Conservation (phyloP, 371 early-diverging fungal genomes). For the Blakeslea trispora region DNA sequence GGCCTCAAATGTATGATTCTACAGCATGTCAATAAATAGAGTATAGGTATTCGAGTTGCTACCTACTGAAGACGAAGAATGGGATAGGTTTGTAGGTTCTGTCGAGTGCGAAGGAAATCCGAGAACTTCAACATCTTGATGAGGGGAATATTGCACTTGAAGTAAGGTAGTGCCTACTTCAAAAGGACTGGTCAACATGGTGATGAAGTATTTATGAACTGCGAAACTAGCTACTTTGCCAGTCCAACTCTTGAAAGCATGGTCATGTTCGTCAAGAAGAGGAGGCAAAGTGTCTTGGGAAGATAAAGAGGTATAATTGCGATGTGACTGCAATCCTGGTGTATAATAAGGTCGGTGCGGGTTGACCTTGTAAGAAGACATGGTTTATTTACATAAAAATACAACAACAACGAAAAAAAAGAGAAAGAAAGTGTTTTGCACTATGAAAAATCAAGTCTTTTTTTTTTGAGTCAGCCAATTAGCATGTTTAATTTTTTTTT, state of each 20-base stretch:
- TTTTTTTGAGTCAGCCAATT: background rate
- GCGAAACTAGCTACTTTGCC: constrained; percentile 64
- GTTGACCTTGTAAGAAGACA: constrained; percentile 33
- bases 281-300: constrained; percentile 37
- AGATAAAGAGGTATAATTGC: constrained; percentile 49
- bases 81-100: background rate
- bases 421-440: background rate
- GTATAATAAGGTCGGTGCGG: constrained; percentile 50
- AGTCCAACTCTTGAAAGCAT: constrained; percentile 37
- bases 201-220: constrained; percentile 63
- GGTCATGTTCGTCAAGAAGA: constrained; percentile 7
- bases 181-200: constrained; percentile 71
- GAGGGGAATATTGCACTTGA: constrained; percentile 81
- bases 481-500: constrained; percentile 14
- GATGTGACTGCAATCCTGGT: constrained; percentile 44
- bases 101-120: constrained; percentile 11
- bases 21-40: constrained; percentile 6
- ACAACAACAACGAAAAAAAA: constrained; percentile 6
- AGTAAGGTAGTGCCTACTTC: constrained; percentile 76
- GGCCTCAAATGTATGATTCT: constrained; percentile 13
- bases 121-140: constrained; percentile 45
- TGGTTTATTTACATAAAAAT: constrained; percentile 5
- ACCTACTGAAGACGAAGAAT: constrained; percentile 11
- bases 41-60: too few relatives aligned
- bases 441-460: background rate